Evolutionary conservation across 139 green algal genomes (phyloP), one percentile per base, ranked within the genome.

Genomic region (Chlorella sorokiniana): DNA sequence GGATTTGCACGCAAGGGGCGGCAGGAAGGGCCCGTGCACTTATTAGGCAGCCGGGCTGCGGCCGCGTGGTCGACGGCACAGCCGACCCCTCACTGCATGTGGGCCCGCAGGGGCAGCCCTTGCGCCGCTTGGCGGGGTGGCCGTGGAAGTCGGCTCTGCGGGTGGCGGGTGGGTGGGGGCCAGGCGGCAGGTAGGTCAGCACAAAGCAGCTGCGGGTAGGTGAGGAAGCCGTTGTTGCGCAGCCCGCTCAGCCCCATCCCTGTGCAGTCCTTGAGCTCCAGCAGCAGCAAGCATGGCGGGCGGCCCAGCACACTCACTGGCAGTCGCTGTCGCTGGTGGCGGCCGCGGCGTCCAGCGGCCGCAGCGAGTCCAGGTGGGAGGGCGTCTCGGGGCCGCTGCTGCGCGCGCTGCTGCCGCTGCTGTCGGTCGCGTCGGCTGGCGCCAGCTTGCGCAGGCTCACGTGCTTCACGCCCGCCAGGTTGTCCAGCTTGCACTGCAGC

Each of bases 401-500:
- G 75, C 75, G 41, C 7, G 31, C 45, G 59, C 44, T 77, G 65
- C 78, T 83, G 78, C 35, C 78, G 65, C 65, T 83, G 78, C 65
- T 79, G 54, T 78, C 38, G 23, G 75, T 35, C 16, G 27, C 54
- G 38, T 31, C 70, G 45, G 45, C n/a, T 40, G 77, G 14, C 2
- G 67, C 20, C n/a, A 27, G 38, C 38, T 35, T 41, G 52, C 59
- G 81, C 40, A 75, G 65, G 20, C 20, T 40, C 3, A 68, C 79
- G 31, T 71, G 73, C 44, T 38, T 75, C 33, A 79, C 82, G 31
- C 54, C 83, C 61, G 76, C 78, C 59, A 52, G 9, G 23, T 16
- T 27, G 75, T 86, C 86, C 62, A 89, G 71, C 65, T 89, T 89
- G 79, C 86, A 90, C 40, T 90, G 82, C 45, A 90, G 31, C 54